phyloP scores from a whole-genome alignment of 148 eudicot species.

The Agrostemma githago region DNA sequence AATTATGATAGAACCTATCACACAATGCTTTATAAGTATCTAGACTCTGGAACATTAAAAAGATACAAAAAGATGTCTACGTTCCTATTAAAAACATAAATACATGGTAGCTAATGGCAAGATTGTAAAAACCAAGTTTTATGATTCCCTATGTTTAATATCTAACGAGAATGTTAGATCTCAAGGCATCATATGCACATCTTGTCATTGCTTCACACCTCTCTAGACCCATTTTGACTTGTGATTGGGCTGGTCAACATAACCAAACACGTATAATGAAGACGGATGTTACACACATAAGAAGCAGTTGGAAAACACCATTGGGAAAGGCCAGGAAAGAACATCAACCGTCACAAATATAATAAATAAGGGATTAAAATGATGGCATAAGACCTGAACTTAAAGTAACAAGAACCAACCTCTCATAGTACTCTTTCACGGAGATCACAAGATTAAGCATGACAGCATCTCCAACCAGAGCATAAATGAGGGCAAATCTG shows the following conservation, averaged over 20 bases:
- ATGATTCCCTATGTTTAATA: neutral
- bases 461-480: constrained; percentile 76
- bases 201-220: neutral
- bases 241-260: neutral
- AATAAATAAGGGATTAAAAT: neutral
- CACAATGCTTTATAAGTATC: neutral
- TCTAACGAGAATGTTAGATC: neutral
- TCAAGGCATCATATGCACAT: neutral
- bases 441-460: constrained; percentile 73
- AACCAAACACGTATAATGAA: neutral
- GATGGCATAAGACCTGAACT: neutral
- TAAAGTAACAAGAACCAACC: constrained; percentile 38
- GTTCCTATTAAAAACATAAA: neutral
- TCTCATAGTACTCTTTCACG: constrained; percentile 54
- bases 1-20: neutral
- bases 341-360: neutral
- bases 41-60: neutral
- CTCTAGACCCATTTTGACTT: neutral
- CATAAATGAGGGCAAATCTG: constrained; percentile 70
- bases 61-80: neutral
- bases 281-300: neutral
- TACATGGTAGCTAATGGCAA: neutral
- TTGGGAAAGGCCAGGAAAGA: constrained; percentile 1
- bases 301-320: neutral
- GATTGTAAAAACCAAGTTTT: neutral